Evolutionary conservation across 768 basidiomycete species (phyloP).

Genomic region (Kwoniella newhampshirensis): DNA sequence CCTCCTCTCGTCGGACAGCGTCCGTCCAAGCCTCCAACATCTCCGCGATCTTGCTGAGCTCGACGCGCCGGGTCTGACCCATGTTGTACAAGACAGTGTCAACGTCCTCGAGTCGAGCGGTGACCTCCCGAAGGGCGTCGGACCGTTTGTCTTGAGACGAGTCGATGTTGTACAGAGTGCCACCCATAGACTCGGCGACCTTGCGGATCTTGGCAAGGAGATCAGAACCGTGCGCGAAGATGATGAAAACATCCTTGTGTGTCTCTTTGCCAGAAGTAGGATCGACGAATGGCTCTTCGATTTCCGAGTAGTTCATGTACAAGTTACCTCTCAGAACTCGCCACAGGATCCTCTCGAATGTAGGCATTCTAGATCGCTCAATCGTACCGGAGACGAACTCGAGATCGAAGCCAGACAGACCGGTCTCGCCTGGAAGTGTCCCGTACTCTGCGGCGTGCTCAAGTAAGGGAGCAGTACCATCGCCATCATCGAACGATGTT

Average conservation of each 20-base stretch:
- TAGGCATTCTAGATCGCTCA: slow-evolving; percentile 83
- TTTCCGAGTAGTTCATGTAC: slow-evolving; percentile 92
- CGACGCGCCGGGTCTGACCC: slow-evolving; percentile 72
- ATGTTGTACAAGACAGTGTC: slow-evolving; percentile 88
- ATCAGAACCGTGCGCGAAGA: slow-evolving; percentile 93
- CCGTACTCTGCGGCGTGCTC: slow-evolving; percentile 73
- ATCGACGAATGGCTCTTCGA: slow-evolving; percentile 86
- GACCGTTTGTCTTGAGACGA: slow-evolving; percentile 87
- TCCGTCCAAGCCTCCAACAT: slow-evolving; percentile 85
- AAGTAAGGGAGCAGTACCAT: slow-evolving; percentile 67
- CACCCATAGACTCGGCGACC: slow-evolving; percentile 98
- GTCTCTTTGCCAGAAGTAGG: slow-evolving; percentile 77
- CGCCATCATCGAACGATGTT: slow-evolving; percentile 86
- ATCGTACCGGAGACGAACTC: slow-evolving; percentile 99
- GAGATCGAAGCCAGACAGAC: slow-evolving; percentile 65
- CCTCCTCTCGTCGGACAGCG: slow-evolving; percentile 90
- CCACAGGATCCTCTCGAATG: slow-evolving; percentile 97
- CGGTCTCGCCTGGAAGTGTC: slow-evolving; percentile 48
- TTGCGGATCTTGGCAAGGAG: slow-evolving; percentile 95
- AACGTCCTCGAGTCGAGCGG: slow-evolving; percentile 83
- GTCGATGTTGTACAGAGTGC: slow-evolving; percentile 93
- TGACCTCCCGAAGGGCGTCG: slow-evolving; percentile 84
- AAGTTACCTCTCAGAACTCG: slow-evolving; percentile 94
- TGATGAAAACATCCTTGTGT: slow-evolving; percentile 98
- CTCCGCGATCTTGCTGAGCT: slow-evolving; percentile 82